A percentile compares a stretch with the other conserved stretches of the same genome.
phyloP scores from a whole-genome alignment of 2,329 filamentous ascomycete species.

The Fusarium veterinarium region DNA sequence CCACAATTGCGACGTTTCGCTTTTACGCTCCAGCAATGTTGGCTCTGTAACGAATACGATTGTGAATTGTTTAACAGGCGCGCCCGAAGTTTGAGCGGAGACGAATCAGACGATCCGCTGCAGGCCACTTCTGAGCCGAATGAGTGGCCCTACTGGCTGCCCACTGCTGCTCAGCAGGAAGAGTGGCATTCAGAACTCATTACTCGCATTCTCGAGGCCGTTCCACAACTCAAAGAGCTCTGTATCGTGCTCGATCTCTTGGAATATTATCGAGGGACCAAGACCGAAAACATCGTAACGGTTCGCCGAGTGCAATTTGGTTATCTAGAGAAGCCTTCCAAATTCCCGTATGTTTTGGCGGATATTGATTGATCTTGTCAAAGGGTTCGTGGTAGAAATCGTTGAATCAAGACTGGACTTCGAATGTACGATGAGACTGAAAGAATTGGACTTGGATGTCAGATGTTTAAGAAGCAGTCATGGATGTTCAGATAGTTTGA shows the following conservation, averaged over 20 bases:
- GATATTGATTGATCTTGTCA: neutral
- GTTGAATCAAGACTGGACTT: neutral
- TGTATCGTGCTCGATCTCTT: neutral
- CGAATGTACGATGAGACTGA: accelerated
- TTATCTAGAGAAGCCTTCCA: accelerated
- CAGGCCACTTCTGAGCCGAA: neutral
- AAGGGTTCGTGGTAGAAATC: accelerated
- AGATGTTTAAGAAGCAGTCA: too few species aligned
- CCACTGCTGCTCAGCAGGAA: accelerated
- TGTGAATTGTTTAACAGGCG: accelerated
- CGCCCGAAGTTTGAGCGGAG: neutral
- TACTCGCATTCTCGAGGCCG: neutral
- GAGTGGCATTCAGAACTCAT: neutral
- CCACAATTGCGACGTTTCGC: neutral
- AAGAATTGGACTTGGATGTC: neutral
- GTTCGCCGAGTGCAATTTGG: accelerated
- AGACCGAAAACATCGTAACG: accelerated
- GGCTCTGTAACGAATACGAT: accelerated
- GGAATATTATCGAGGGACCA: neutral
- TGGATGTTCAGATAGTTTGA: too few species aligned
- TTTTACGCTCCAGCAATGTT: neutral
- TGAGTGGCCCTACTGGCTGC: neutral
- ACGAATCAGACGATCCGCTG: neutral
- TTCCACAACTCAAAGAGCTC: neutral
- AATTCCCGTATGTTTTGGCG: neutral